phyloP scores from a whole-genome alignment of 2,329 filamentous ascomycete genomes.

The Aspergillus thermomutatus region DNA sequence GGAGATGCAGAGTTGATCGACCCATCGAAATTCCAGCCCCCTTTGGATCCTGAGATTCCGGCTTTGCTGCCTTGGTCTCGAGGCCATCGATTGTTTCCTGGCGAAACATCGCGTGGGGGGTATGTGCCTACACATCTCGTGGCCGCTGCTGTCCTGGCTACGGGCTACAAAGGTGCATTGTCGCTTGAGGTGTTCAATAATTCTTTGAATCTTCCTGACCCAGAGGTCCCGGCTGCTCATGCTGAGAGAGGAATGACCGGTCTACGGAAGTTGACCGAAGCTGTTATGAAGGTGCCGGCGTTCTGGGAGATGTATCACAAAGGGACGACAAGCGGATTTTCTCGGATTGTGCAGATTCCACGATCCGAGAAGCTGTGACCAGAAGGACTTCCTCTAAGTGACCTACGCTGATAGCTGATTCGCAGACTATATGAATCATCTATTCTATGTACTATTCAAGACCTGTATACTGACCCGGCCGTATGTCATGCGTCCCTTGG shows the following conservation, averaged over 20 bases:
- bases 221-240: constrained; percentile 19
- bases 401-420: no score
- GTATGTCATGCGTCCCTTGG: no score
- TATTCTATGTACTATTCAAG: no score
- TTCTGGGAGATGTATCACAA: constrained; percentile 20
- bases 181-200: constrained; percentile 34
- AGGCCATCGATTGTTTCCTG: constrained; percentile 28
- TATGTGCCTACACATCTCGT: constrained; percentile 34
- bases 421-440: no score
- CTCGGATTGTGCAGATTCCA: no score
- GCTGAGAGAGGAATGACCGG: constrained; percentile 22
- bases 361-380: no score
- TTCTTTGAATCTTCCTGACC: constrained; percentile 22
- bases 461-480: no score
- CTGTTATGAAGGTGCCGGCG: constrained; percentile 13
- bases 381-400: no score
- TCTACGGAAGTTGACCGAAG: constrained; percentile 16
- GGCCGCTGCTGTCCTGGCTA: constrained; percentile 28
- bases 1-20: constrained; percentile 30
- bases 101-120: constrained; percentile 22
- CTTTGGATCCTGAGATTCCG: constrained; percentile 20
- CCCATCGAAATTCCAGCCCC: constrained; percentile 18
- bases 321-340: neutral
- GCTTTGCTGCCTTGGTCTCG: constrained; percentile 30
- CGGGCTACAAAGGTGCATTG: constrained; percentile 29